Percentiles rank a stretch among this genome's conserved stretches.
These are phyloP conservation scores for Phaeosphaeriaceae sp. DNA, from an alignment of 2,329 filamentous ascomycete species.

Conservation along the genomic window DNA sequence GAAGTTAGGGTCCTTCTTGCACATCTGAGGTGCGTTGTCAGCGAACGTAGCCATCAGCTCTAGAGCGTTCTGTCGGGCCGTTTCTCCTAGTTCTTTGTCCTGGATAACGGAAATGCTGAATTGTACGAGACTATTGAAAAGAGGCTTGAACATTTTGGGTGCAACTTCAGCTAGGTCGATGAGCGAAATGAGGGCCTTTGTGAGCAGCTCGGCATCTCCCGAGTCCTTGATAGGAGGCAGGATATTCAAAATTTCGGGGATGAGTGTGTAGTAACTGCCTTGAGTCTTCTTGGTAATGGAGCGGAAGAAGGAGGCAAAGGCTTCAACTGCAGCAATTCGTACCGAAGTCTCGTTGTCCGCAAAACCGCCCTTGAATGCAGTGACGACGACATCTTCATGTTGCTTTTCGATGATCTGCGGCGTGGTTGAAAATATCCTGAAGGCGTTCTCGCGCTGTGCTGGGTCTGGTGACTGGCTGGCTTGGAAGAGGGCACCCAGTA, in stretches of 20 bases:
- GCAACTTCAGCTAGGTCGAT: conserved; percentile 95
- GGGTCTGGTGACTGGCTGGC: conserved; percentile 85
- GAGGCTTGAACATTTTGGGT: conserved; percentile 94
- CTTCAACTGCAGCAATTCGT: conserved; percentile 91
- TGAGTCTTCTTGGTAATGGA: conserved; percentile 88
- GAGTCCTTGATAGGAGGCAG: conserved; percentile 92
- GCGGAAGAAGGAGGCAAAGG: conserved; percentile 94
- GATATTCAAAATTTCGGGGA: conserved; percentile 92
- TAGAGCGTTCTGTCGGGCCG: conserved; percentile 90
- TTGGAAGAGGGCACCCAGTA: conserved; percentile 84
- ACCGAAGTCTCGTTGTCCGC: conserved; percentile 86
- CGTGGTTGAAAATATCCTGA: conserved; percentile 93
- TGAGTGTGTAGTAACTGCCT: conserved; percentile 82
- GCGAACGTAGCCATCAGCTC: conserved; percentile 98
- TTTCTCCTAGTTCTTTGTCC: conserved; percentile 91
- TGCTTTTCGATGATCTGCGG: conserved; percentile 96
- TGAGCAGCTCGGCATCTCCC: conserved; percentile 87
- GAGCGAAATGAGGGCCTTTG: conserved; percentile 84
- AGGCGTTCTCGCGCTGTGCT: conserved; percentile 88
- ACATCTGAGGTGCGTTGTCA: conserved; percentile 92
- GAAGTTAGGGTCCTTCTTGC: conserved; percentile 90
- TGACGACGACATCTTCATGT: conserved; percentile 87
- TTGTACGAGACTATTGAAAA: conserved; percentile 91
- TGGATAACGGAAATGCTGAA: conserved; percentile 94
- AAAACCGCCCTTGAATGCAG: conserved; percentile 90